Base-by-base conservation (phyloP, 139 green algal species). In the Yamagishiella unicocca region DNA sequence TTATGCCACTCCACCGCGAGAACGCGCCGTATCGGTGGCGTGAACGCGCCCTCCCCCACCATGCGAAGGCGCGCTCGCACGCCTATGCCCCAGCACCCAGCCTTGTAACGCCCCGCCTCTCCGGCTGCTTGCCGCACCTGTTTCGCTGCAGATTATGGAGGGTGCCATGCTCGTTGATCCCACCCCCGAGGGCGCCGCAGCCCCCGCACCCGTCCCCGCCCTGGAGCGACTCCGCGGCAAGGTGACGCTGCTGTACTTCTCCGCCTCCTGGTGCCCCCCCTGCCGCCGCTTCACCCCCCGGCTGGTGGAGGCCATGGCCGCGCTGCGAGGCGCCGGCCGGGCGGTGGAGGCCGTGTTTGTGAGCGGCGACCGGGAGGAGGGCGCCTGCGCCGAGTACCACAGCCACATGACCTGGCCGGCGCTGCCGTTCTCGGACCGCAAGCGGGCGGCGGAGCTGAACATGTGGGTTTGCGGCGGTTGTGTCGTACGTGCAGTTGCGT, bases 261-360 rank as follows among this genome's bases (percentile, higher is more conserved):
- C 53, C 37, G 85, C 85, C 7, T 67, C 68, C 67, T 90, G 85
- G 85, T 84, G 77, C 55, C 64, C 75, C 0, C 85, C 85, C 46
- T 89, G 85, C 85, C 64, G 76, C 9, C 62, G 50, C 62, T 89
- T 89, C 85, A 89, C 85, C 10, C 85, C 85, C 58, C 40, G 71
- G 79, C 87, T 90, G 70, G 70, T 78, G 31, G 70, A 83, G 53
- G 64, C 70, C 7, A 61, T 75, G 33, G 31, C 31, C 24, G 55
- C 54, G 67, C 87, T 90, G 14, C 64, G 73, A 45, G 87, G 50
- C 1, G 87, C 55, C 9, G 79, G 78, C 70, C 71, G 79, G 87
- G 53, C 38, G 7, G 68, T 87, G 27, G 68, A 83, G 87, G 43
- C 71, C 14, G 87, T 90, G 38, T 85, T 89, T 66, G 54, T 88